These are phyloP conservation scores for Amanita polypyramis DNA, from an alignment of 768 basidiomycete genomes.

Conservation along the genomic window DNA sequence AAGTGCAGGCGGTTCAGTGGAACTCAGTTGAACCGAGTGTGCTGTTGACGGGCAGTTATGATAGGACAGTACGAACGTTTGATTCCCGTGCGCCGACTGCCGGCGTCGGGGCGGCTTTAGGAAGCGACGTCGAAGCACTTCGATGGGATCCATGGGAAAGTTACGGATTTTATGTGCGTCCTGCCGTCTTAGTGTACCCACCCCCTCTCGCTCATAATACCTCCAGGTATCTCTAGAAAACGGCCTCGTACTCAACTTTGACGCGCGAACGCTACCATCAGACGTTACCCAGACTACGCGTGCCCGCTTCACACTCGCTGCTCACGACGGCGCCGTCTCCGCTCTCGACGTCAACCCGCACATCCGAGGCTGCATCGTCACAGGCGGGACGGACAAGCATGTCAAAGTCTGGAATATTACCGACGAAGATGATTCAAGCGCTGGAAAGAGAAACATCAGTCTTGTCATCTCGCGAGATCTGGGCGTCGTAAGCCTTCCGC, in stretches of 20 bases:
- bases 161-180: slow-evolving; percentile 73
- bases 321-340: slow-evolving; percentile 86
- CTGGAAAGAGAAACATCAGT: slow-evolving; percentile 65
- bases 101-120: slow-evolving; percentile 77
- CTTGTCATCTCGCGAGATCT: slow-evolving; percentile 83
- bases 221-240: slow-evolving; percentile 87
- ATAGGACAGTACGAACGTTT: slow-evolving; percentile 90
- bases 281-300: slow-evolving; percentile 54
- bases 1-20: slow-evolving; percentile 96
- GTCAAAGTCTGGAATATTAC: slow-evolving; percentile 94
- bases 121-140: slow-evolving; percentile 88
- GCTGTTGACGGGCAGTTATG: slow-evolving; percentile 87
- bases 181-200: slow-evolving; percentile 4
- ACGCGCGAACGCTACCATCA: slow-evolving; percentile 73
- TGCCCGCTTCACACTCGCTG: slow-evolving; percentile 79
- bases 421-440: slow-evolving; percentile 38
- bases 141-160: slow-evolving; percentile 96
- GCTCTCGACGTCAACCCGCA: slow-evolving; percentile 87
- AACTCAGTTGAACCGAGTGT: slow-evolving; percentile 83
- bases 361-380: slow-evolving; percentile 82
- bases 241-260: slow-evolving; percentile 87
- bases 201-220: neutral
- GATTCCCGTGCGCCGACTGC: slow-evolving; percentile 78
- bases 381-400: slow-evolving; percentile 90
- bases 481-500: slow-evolving; percentile 55